Conservation (phyloP, 495 filamentous ascomycete genomes). For the Penicillium diatomitis region DNA sequence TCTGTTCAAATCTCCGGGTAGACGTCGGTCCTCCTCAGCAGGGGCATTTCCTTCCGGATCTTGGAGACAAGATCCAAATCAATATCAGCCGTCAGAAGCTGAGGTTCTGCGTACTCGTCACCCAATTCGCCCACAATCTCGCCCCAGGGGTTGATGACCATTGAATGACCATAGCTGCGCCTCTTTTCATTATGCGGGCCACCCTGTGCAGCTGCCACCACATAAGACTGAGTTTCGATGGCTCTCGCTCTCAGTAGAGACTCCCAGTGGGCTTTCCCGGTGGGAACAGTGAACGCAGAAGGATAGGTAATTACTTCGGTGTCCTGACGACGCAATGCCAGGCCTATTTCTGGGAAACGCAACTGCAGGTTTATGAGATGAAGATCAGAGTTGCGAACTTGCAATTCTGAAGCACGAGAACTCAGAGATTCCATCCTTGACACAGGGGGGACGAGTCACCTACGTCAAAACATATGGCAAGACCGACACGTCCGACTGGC, state of each 20-base stretch:
- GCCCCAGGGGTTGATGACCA: conserved; percentile 87
- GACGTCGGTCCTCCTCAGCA: conserved; percentile 53
- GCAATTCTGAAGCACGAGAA: no score
- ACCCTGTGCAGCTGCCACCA: conserved; percentile 81
- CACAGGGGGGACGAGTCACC: conserved; percentile 4
- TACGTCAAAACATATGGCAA: conserved; percentile 85
- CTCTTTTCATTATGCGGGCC: conserved; percentile 71
- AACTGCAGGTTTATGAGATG: conserved; percentile 24
- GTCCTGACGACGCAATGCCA: conserved; percentile 54
- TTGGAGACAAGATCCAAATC: conserved; percentile 42
- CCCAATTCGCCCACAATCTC: conserved; percentile 55
- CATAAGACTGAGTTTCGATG: conserved; percentile 82
- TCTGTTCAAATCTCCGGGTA: conserved; percentile 39
- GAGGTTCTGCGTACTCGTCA: conserved; percentile 41
- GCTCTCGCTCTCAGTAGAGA: conserved; percentile 68
- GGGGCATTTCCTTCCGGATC: conserved; percentile 53
- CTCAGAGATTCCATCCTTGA: no score
- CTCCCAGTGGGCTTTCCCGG: conserved; percentile 82
- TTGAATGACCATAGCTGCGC: conserved; percentile 77
- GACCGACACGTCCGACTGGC: conserved; percentile 61
- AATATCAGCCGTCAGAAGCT: conserved; percentile 43
- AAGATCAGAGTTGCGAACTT: no score
- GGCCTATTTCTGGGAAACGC: conserved; percentile 71
- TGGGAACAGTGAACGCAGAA: conserved; percentile 83
- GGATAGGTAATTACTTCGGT: conserved; percentile 81